phyloP scores from a whole-genome alignment of 2,329 filamentous ascomycete species.

The Stachybotrys echinatus region DNA sequence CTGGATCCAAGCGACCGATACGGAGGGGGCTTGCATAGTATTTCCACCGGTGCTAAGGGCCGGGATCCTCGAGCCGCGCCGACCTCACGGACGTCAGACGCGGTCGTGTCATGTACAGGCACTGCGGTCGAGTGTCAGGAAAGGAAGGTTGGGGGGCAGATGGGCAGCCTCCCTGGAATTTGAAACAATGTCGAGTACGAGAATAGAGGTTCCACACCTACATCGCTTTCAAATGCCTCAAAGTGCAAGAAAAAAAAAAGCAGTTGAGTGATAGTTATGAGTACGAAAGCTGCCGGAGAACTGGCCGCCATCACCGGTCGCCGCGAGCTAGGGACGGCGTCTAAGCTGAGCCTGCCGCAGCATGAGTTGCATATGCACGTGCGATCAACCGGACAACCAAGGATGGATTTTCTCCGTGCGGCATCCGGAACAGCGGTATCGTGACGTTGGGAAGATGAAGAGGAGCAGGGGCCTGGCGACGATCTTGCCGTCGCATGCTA shows the following conservation, averaged over 20 bases:
- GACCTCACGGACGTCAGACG: neutral
- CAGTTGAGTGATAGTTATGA: neutral
- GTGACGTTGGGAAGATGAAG: neutral
- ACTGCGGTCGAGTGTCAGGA: neutral
- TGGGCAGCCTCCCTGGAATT: neutral
- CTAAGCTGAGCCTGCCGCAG: neutral
- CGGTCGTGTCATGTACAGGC: neutral
- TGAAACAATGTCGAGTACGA: neutral
- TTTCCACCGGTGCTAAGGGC: neutral
- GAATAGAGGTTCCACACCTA: neutral
- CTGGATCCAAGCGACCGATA: neutral
- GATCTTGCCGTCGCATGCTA: neutral
- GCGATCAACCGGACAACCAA: neutral
- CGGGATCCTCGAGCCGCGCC: neutral
- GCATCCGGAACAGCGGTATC: neutral
- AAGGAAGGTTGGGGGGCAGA: neutral
- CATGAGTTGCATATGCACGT: neutral
- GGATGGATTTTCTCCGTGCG: neutral
- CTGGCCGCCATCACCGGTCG: neutral
- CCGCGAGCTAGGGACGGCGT: neutral
- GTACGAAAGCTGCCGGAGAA: neutral
- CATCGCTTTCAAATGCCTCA: neutral
- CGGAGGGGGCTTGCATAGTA: neutral
- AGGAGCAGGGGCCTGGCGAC: neutral
- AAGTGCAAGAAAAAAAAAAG: neutral